Conservation (phyloP, 192 early-diverging fungal species). For the Lunasporangiospora selenospora region DNA sequence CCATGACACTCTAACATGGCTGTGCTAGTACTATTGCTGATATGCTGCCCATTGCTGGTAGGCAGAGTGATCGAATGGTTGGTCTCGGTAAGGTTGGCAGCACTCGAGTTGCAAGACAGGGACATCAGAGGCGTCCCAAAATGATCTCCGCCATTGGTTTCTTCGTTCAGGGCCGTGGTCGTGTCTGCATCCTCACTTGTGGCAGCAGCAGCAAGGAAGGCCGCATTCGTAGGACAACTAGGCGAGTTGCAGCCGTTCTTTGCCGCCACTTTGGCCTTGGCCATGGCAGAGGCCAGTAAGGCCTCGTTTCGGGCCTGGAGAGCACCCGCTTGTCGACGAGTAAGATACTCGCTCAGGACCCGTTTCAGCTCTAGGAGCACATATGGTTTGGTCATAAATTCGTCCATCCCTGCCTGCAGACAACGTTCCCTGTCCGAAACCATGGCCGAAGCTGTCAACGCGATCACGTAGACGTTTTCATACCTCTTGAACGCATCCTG, state of each 20-base stretch:
- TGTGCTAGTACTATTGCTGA: too few species aligned
- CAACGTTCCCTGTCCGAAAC: conserved; percentile 59
- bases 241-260: conserved; percentile 28
- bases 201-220: background rate
- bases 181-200: background rate
- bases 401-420: conserved; percentile 64
- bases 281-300: conserved; percentile 19
- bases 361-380: conserved; percentile 57
- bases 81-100: too few species aligned
- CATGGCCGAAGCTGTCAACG: conserved; percentile 60
- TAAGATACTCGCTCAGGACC: conserved; percentile 24
- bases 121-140: conserved; percentile 12
- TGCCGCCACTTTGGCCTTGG: too few species aligned
- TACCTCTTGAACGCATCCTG: conserved; percentile 21
- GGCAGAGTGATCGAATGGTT: too few species aligned
- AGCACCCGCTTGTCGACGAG: conserved; percentile 7
- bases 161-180: too few species aligned
- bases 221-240: background rate
- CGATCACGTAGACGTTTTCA: conserved; percentile 58
- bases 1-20: too few species aligned
- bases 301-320: conserved; percentile 24
- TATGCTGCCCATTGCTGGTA: too few species aligned
- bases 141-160: too few species aligned
- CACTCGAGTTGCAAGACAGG: background rate
- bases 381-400: conserved; percentile 61